phyloP scores from a whole-genome alignment of 2,329 filamentous ascomycete genomes.

The Clarireedia homoeocarpa region DNA sequence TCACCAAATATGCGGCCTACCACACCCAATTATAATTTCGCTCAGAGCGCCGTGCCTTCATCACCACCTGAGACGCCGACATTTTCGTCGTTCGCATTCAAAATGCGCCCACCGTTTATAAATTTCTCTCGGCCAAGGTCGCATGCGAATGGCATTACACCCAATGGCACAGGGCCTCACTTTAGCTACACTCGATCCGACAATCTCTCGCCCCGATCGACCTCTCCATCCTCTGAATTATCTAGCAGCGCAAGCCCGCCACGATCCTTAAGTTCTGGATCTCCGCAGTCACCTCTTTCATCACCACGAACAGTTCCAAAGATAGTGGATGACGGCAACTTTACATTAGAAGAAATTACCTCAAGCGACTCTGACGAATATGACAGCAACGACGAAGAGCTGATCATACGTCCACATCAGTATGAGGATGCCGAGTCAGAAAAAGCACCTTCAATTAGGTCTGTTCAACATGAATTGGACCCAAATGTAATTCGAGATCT shows the following conservation, averaged over 20 bases:
- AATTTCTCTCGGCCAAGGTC: constrained; percentile 20
- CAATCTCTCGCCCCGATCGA: constrained; percentile 34
- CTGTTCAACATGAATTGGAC: constrained; percentile 17
- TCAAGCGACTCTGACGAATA: constrained; percentile 25
- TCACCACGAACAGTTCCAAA: constrained; percentile 9
- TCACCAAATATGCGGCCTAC: constrained; percentile 33
- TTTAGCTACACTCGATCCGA: constrained; percentile 31
- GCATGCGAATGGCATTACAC: constrained; percentile 35
- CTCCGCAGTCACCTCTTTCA: constrained; percentile 8
- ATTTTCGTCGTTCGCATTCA: constrained; percentile 27
- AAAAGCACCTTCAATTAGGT: constrained; percentile 15
- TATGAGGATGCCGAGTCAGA: constrained; percentile 30
- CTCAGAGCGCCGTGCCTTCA: constrained; percentile 33
- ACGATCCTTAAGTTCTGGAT: constrained; percentile 22
- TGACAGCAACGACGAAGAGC: constrained; percentile 21
- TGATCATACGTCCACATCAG: constrained; percentile 27
- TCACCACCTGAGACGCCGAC: constrained; percentile 43
- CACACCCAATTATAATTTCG: constrained; percentile 35
- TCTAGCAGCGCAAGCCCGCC: constrained; percentile 20
- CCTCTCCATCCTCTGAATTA: constrained; percentile 24
- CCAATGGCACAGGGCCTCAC: constrained; percentile 28
- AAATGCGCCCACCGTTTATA: constrained; percentile 21
- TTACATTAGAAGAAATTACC: constrained; percentile 27
- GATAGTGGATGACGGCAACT: constrained; percentile 22
- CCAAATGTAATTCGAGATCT: constrained; percentile 15